Evolutionary conservation across 768 basidiomycete genomes (phyloP), one percentile per base, ranked within the genome.

Genomic region (Lactarius deliciosus): DNA sequence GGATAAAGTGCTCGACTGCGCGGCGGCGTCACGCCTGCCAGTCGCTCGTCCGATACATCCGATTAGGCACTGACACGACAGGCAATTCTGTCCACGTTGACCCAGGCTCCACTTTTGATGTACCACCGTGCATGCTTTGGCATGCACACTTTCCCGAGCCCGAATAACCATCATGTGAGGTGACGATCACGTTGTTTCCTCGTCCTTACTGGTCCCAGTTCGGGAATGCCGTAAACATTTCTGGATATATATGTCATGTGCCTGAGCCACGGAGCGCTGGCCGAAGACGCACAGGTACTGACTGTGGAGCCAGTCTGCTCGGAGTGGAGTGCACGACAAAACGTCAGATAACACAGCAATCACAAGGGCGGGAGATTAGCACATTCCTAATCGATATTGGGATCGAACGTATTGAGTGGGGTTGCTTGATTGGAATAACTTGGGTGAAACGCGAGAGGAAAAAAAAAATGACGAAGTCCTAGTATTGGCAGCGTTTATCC

Each of bases 181-280:
- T 53, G 45, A 47, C n/a, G 45, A 47, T 47, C 45, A 47, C 6
- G 41, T 41, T 22, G 50, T 16, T 53, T 53, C 22, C 11, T 15
- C 50, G 11, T 25, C 50, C 22, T 25, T 15, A 22, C 13, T 53
- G 50, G 13, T 25, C 50, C 15, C 50, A 53, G 22, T 53, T 53
- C n/a, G 25, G 15, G 25, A 53, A 53, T 28, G 47, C n/a, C 47
- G 47, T 50, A 50, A 50, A 22, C 4, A 40, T 22, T 4, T 53
- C 5, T 25, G 10, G 34, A 34, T 34, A 20, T 30, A 66, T 25
- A 47, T 61, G 32, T 7, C 22, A 6, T 50, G 66, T 60, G 34
- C 66, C 58, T 64, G 66, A 55, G 2, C 32, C 9, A 22, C 66
- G 66, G 66, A 64, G 66, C 66, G 66, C 66, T 64, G 62, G 25